Conservation (phyloP, 1,284 basidiomycete genomes). For the Gymnopus androsaceus region DNA sequence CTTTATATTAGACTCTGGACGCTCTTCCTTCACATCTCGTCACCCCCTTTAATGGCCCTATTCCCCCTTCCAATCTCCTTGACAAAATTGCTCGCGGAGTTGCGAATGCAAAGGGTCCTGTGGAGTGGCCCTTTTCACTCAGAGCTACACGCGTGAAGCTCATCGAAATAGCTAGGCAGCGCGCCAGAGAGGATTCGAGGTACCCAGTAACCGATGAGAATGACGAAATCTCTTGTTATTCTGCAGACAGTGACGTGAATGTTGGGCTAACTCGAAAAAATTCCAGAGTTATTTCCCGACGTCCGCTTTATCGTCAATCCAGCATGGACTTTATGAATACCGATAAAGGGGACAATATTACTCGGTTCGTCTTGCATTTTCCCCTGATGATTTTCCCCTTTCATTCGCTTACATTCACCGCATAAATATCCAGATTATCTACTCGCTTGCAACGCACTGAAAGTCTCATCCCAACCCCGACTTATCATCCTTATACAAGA, state of each 20-base stretch:
- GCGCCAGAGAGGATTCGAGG: slow-evolving; percentile 55
- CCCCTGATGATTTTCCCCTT: slow-evolving; percentile 14
- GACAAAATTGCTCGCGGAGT: slow-evolving; percentile 81
- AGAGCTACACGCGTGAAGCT: slow-evolving; percentile 79
- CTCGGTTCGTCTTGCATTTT: slow-evolving; percentile 49
- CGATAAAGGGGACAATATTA: slow-evolving; percentile 55
- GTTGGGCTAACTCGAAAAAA: slow-evolving; percentile 9
- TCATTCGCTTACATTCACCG: slow-evolving; percentile 10
- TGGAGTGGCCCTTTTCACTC: slow-evolving; percentile 78
- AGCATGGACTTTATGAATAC: slow-evolving; percentile 81
- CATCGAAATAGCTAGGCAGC: slow-evolving; percentile 66
- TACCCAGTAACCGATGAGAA: slow-evolving; percentile 38
- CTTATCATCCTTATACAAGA: slow-evolving; percentile 64
- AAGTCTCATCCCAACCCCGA: slow-evolving; percentile 48
- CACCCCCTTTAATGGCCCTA: slow-evolving; percentile 77
- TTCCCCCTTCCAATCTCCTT: slow-evolving; percentile 79
- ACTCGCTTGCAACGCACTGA: slow-evolving; percentile 69
- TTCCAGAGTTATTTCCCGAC: slow-evolving; percentile 32
- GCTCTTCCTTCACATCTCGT: slow-evolving; percentile 78
- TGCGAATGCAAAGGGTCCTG: slow-evolving; percentile 64
- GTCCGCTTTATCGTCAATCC: slow-evolving; percentile 74
- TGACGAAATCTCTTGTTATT: slow-evolving; percentile 26
- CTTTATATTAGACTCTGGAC: slow-evolving; percentile 63
- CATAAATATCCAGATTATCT: slow-evolving; percentile 50
- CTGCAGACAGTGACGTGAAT: slow-evolving; percentile 36